A percentile compares a stretch with the other conserved stretches of the same genome.
These are phyloP conservation scores for Persicaria tinctoria DNA, from an alignment of 148 eudicot genomes.

Conservation along the genomic window DNA sequence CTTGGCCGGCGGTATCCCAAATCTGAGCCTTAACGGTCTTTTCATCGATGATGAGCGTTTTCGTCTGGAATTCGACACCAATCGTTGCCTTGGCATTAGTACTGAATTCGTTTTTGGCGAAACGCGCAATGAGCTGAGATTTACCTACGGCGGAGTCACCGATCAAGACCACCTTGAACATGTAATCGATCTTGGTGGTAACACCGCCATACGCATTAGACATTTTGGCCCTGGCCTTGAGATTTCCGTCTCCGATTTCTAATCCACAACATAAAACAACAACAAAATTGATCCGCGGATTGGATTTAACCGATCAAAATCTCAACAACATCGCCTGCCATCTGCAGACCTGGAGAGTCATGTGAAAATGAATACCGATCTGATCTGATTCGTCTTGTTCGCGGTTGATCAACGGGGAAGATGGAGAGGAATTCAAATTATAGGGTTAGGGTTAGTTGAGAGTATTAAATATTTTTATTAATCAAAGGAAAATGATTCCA, in stretches of 20 bases:
- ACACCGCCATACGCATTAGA: slow-evolving; percentile 22
- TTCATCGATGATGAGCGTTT: slow-evolving; percentile 29
- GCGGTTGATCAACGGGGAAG: no score
- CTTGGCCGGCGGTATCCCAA: slow-evolving; percentile 31
- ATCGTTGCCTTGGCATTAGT: slow-evolving; percentile 37
- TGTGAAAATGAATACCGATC: neutral
- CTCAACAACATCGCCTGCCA: slow-evolving; percentile 5
- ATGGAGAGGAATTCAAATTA: no score
- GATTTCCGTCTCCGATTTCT: neutral
- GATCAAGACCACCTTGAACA: slow-evolving; percentile 38
- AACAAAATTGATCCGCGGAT: neutral
- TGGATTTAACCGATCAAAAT: neutral
- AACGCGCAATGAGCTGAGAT: slow-evolving; percentile 36
- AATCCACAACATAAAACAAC: neutral
- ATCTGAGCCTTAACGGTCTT: slow-evolving; percentile 40
- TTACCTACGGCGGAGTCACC: slow-evolving; percentile 44
- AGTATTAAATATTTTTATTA: no score
- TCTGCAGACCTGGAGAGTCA: neutral
- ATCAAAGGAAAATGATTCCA: no score
- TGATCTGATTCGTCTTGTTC: no score
- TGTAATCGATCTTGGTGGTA: slow-evolving; percentile 33
- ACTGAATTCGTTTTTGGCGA: slow-evolving; percentile 36
- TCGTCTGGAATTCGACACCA: slow-evolving; percentile 43
- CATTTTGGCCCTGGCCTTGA: slow-evolving; percentile 4
- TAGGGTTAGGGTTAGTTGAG: no score